A percentile compares a stretch with the other conserved stretches of the same genome.
Evolutionary conservation across 2,329 filamentous ascomycete genomes (phyloP).

Genomic region (Pezicula carpinea): DNA sequence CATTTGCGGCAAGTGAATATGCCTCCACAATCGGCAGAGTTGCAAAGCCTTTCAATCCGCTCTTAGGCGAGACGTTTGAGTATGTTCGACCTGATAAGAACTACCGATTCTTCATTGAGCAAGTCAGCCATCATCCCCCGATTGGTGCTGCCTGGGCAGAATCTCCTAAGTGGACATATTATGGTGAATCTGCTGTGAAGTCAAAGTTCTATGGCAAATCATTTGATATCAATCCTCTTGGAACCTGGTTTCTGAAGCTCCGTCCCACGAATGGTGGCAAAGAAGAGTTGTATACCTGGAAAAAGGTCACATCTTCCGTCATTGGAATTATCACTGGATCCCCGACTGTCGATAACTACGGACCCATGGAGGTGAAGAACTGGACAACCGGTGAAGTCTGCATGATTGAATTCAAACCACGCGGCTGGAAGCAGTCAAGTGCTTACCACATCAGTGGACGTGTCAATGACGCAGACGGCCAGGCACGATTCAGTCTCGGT

Average conservation of each 20-base stretch:
- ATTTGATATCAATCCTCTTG: slow-evolving; percentile 93
- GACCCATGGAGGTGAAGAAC: slow-evolving; percentile 95
- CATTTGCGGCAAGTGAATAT: slow-evolving; percentile 94
- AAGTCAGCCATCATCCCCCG: slow-evolving; percentile 95
- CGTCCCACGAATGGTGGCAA: slow-evolving; percentile 70
- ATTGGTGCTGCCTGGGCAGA: slow-evolving; percentile 92
- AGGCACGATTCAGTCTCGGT: slow-evolving; percentile 82
- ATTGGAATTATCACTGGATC: slow-evolving; percentile 97
- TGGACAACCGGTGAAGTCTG: slow-evolving; percentile 93
- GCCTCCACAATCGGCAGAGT: slow-evolving; percentile 95
- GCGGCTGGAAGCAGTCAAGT: slow-evolving; percentile 91
- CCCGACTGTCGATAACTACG: slow-evolving; percentile 96
- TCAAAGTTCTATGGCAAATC: slow-evolving; percentile 98
- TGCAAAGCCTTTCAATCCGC: slow-evolving; percentile 95
- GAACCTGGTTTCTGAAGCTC: slow-evolving; percentile 92
- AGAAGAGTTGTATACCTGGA: slow-evolving; percentile 94
- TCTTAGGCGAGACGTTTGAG: slow-evolving; percentile 94
- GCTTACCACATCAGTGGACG: slow-evolving; percentile 87
- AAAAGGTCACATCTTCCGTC: slow-evolving; percentile 97
- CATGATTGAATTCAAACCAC: slow-evolving; percentile 84
- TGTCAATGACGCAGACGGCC: slow-evolving; percentile 73
- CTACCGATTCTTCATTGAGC: slow-evolving; percentile 97
- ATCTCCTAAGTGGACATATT: slow-evolving; percentile 93
- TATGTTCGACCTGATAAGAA: slow-evolving; percentile 94
- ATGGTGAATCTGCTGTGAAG: slow-evolving; percentile 89